Percentiles rank a stretch among this genome's conserved stretches.
These are phyloP conservation scores for Saturnispora silvae DNA, from an alignment of 805 yeast genomes.

Conservation along the genomic window DNA sequence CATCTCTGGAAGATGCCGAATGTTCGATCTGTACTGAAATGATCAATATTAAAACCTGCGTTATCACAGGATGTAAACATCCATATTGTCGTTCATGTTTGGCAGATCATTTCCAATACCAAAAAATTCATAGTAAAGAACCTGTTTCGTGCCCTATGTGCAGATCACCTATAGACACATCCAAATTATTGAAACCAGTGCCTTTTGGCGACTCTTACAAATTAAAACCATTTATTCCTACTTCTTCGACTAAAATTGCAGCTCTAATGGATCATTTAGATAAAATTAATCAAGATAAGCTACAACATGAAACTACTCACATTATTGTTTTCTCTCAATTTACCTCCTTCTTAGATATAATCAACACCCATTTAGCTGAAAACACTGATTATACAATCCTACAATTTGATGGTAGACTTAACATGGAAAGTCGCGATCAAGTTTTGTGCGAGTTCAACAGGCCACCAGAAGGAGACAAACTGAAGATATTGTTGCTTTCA, in stretches of 20 bases:
- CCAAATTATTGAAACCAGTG: slow-evolving; percentile 35
- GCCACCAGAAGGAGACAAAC: no score
- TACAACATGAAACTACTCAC: slow-evolving; percentile 58
- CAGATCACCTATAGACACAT: slow-evolving; percentile 41
- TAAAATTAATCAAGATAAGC: slow-evolving; percentile 38
- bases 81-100: slow-evolving; percentile 66
- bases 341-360: slow-evolving; percentile 67
- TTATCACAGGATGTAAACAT: slow-evolving; percentile 71
- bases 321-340: slow-evolving; percentile 88
- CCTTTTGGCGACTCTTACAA: slow-evolving; percentile 13
- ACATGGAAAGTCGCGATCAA: slow-evolving; percentile 50
- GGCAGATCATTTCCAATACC: slow-evolving; percentile 64
- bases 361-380: no score
- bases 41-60: slow-evolving; percentile 38
- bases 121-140: slow-evolving; percentile 19
- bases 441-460: slow-evolving; percentile 47
- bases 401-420: slow-evolving; percentile 77
- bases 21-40: slow-evolving; percentile 79
- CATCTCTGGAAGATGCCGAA: slow-evolving; percentile 39
- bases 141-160: slow-evolving; percentile 69
- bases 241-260: slow-evolving; percentile 64
- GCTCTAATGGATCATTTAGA: slow-evolving; percentile 55
- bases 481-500: slow-evolving; percentile 51
- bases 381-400: slow-evolving; percentile 45
- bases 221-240: slow-evolving; percentile 36